Base-by-base conservation (phyloP, 2,329 filamentous ascomycete species). In the Claviceps sp. region DNA sequence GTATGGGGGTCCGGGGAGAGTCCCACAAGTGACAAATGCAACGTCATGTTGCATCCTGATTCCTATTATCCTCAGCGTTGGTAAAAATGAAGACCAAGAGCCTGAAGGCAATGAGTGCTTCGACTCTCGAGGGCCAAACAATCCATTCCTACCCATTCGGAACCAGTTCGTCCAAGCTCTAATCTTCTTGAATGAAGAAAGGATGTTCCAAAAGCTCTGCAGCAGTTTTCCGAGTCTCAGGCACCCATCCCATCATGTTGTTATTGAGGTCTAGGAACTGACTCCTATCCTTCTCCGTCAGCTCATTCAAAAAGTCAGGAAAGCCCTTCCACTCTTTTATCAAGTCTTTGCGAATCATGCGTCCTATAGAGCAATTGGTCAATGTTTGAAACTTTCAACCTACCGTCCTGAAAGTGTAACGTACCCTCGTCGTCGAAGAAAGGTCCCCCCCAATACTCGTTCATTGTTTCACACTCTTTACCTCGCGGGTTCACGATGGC, bases 241-340 rank as follows among this genome's bases (percentile, higher is more conserved):
- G 56, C 49, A 60, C 38, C 61, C 60, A 60, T 37, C 59, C 56
- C 11, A 62, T 57, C 59, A 63, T 60, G 14, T 51, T 36, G 7
- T 42, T 47, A 50, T 56, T 55, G 53, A 60, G 52, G 44, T 61
- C 58, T 4, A 60, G 52, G 53, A 60, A 61, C 26, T n/a, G 5
- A 7, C 57, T 13, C 30, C 61, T 62, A 18, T 59, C 60, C 11
- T 59, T 46, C 2, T 54, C 54, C 16, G 1, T 13, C 9, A 60
- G n/a, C 26, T 56, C 46, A 22, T 59, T 59, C 18, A 58, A 52
- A 16, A 49, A 59, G 36, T 55, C 54, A 18, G 44, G 50, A 16
- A 60, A 48, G 24, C 24, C 24, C 9, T 46, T 54, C 18, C 8
- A 41, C 14, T 41, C 43, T 38, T 45, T 26, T 26, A 57, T 14